Conservation (phyloP, 2,329 filamentous ascomycete species). For the Lasiodiplodia hormozganensis region DNA sequence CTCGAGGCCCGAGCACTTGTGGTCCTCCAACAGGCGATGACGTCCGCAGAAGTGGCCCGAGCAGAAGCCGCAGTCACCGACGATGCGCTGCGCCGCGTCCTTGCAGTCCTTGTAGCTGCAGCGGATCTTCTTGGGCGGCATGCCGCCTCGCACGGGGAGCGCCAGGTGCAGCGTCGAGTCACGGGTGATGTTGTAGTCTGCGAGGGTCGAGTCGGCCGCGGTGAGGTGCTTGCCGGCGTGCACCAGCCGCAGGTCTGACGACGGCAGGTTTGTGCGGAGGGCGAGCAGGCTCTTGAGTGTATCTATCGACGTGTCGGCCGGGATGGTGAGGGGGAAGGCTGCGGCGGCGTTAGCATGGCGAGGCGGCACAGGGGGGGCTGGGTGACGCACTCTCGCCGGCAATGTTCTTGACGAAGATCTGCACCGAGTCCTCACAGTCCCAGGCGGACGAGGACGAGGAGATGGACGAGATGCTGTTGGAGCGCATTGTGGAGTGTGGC, state of each 20-base stretch:
- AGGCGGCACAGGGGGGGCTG: slow-evolving; percentile 34
- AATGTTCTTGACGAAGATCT: slow-evolving; percentile 68
- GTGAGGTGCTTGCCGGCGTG: slow-evolving; percentile 64
- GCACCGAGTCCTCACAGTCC: slow-evolving; percentile 61
- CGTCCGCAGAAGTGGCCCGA: slow-evolving; percentile 92
- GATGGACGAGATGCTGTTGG: slow-evolving; percentile 50
- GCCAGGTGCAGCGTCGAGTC: slow-evolving; percentile 62
- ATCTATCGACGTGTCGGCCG: slow-evolving; percentile 59
- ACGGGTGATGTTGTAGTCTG: slow-evolving; percentile 56
- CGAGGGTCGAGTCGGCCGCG: slow-evolving; percentile 50
- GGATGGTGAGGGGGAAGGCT: slow-evolving; percentile 66
- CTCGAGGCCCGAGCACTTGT: slow-evolving; percentile 91
- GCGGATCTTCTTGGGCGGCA: slow-evolving; percentile 76
- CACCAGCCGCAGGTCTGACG: slow-evolving; percentile 61
- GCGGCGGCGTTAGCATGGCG: slow-evolving; percentile 34
- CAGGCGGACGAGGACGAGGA: slow-evolving; percentile 49
- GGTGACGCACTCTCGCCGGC: slow-evolving; percentile 62
- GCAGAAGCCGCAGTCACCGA: slow-evolving; percentile 96
- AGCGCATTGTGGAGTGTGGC: slow-evolving; percentile 25
- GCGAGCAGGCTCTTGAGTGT: slow-evolving; percentile 65
- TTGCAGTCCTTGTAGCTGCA: slow-evolving; percentile 92
- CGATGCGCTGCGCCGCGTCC: slow-evolving; percentile 86
- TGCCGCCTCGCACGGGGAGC: slow-evolving; percentile 62
- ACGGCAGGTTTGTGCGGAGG: slow-evolving; percentile 62
- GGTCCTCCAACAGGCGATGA: slow-evolving; percentile 91